Base-by-base conservation (phyloP, 2,329 filamentous ascomycete genomes). In the Cladophialophora psammophila region DNA sequence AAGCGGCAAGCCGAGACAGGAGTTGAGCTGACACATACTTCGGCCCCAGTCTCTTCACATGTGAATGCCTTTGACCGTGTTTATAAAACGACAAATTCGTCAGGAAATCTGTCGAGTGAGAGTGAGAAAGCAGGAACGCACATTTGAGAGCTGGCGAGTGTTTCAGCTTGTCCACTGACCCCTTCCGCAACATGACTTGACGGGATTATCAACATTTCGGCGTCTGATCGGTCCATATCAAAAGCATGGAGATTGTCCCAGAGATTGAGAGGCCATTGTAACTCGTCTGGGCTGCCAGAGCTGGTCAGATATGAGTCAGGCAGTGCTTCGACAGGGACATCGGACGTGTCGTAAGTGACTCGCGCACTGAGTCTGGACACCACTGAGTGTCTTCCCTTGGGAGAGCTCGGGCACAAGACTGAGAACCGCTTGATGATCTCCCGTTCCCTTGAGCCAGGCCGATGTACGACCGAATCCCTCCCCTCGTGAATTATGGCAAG, bases 181-280 rank as follows among this genome's bases (percentile, higher is more conserved):
- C 34, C 32, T n/a, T 10, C 53, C 4, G 18, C n/a, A 15, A 5
- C 6, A 34, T 13, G 26, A 40, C 18, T 4, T n/a, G 20, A 34
- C 18, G 38, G 56, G 12, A 32, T 40, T 18, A 12, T 20, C 36
- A 32, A 20, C 18, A 59, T 31, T 32, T 32, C 56, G 5, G 35
- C 6, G 9, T 31, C 26, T 31, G 31, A 5, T 9, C 12, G 38
- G 38, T 59, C 38, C 6, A 20, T 6, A n/a, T 26, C 20, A 20
- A 59, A 59, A 5, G 38, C 56, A 15, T 59, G 56, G 13, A 59
- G 38, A n/a, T 20, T 59, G 32, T 59, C 38, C 56, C 56, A 48
- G 8, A 59, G 3, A 5, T 5, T 45, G 31, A 31, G 20, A 12
- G 42, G n/a, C 56, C 56, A 59, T 13, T 59, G 18, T 7, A 59